Percentiles rank a stretch among this genome's conserved stretches.
These are phyloP conservation scores for Gryganskiella cystojenkinii DNA, from an alignment of 192 early-diverging fungal species.

Conservation along the genomic window DNA sequence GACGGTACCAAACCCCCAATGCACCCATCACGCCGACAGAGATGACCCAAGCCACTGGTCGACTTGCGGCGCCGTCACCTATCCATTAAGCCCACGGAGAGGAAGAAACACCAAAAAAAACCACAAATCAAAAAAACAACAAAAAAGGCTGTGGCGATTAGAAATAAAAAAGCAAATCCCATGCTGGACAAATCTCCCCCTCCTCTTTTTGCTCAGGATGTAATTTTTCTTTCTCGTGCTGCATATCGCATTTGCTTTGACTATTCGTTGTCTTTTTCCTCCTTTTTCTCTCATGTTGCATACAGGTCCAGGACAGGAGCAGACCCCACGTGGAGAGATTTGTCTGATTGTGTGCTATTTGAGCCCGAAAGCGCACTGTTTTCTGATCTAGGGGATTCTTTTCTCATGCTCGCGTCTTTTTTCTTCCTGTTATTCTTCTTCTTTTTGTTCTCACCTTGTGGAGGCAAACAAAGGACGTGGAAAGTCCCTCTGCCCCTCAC, in stretches of 20 bases:
- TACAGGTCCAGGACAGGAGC: too few relatives aligned
- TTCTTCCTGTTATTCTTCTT: background rate
- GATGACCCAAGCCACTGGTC: conserved; percentile 43
- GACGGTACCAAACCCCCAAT: conserved; percentile 32
- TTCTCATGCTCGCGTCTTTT: background rate
- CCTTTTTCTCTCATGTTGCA: too few relatives aligned
- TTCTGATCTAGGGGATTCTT: background rate
- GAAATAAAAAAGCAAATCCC: background rate
- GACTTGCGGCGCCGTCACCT: conserved; percentile 42
- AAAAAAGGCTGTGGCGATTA: background rate
- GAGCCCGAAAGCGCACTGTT: too few relatives aligned
- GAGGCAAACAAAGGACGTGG: too few relatives aligned
- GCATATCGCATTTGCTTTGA: too few relatives aligned
- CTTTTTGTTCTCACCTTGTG: too few relatives aligned
- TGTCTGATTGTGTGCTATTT: too few relatives aligned
- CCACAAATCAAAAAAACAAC: background rate
- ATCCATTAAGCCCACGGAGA: conserved; percentile 22
- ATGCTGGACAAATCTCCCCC: background rate
- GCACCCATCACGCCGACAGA: conserved; percentile 45
- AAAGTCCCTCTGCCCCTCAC: too few relatives aligned
- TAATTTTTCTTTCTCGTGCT: too few relatives aligned
- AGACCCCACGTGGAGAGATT: too few relatives aligned
- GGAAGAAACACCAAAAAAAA: too few relatives aligned
- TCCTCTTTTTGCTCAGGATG: background rate
- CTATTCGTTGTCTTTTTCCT: too few relatives aligned